phyloP scores from a whole-genome alignment of 1,139 yeast species.

The Yamadazyma siamensis region DNA sequence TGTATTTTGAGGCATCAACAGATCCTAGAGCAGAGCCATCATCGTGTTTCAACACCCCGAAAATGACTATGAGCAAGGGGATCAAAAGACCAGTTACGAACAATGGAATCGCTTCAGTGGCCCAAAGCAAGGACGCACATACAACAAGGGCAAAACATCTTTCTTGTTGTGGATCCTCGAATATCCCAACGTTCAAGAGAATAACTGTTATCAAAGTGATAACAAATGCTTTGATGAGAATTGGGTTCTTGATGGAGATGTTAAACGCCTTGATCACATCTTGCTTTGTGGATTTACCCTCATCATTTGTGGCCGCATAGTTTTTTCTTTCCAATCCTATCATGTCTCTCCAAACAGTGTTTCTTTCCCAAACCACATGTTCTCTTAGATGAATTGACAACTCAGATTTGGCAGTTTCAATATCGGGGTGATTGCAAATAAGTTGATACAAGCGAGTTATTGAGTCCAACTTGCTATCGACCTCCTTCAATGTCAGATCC shows the following conservation, averaged over 20 bases:
- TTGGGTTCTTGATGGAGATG: conserved; percentile 38
- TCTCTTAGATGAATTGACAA: conserved; percentile 63
- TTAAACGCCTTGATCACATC: conserved; percentile 24
- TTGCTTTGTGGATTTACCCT: conserved; percentile 9
- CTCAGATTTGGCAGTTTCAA: conserved; percentile 44
- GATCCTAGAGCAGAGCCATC: conserved; percentile 56
- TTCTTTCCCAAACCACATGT: conserved; percentile 84
- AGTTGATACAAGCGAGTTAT: conserved; percentile 38
- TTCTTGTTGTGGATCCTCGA: conserved; percentile 56
- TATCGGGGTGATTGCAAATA: conserved; percentile 41
- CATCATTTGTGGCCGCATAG: conserved; percentile 31
- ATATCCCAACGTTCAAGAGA: conserved; percentile 52
- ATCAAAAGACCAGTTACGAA: conserved; percentile 80
- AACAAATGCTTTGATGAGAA: conserved; percentile 42
- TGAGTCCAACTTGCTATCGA: conserved; percentile 42
- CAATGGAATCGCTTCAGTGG: conserved; percentile 87
- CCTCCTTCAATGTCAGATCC: conserved; percentile 36
- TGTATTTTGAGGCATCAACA: conserved; percentile 67
- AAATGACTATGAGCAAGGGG: conserved; percentile 73
- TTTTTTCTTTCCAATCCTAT: conserved; percentile 75
- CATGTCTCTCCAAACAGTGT: conserved; percentile 96
- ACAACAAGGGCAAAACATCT: conserved; percentile 67
- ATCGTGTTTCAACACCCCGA: conserved; percentile 62
- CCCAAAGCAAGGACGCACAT: conserved; percentile 72
- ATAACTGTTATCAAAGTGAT: conserved; percentile 46